Base-by-base conservation (phyloP, 1,284 basidiomycete species). In the Leccinum fallax region DNA sequence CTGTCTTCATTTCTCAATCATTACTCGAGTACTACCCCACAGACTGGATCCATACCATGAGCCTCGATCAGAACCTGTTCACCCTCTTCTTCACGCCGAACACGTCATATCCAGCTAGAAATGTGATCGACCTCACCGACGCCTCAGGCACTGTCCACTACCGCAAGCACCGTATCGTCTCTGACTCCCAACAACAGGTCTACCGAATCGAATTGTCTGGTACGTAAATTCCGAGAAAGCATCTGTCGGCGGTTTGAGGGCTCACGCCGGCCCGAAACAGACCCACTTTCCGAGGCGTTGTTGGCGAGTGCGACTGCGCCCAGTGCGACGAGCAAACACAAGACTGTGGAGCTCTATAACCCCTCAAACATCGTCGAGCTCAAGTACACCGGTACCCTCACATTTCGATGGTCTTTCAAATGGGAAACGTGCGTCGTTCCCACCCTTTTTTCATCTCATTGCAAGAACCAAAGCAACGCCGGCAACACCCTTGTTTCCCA, bases 41-140 rank as follows among this genome's bases (percentile, higher is more conserved):
- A 30, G 9, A 30, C 30, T 40, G 4, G 38, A 40, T 40, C 38
- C 16, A n/a, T 43, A 7, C 7, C 0, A 92, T 92, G 90, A 90
- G 87, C 67, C 79, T 93, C 55, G 90, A 92, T 71, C 83, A 90
- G 73, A 93, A 93, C 72, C 79, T 93, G 6, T 93, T 93, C 76
- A 93, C 91, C 3, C 84, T 93, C 57, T 77, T 82, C 65, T 76
- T 93, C 61, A 81, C 81, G 0, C 83, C 84, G 7, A 83, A 82
- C 69, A 75, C 84, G 61, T 81, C 86, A 30, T 80, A 87, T 63
- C 81, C 83, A 19, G 79, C 80, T 66, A 68, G 67, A 2, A 62
- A 67, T 10, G 81, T 89, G 24, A 73, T 87, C 43, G 90, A 93
- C 72, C 83, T 93, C 53, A 77, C 85, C 15, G 89, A 92, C 68